Evolutionary conservation across 148 eudicot species (phyloP).

Genomic region (Polygonum aviculare): DNA sequence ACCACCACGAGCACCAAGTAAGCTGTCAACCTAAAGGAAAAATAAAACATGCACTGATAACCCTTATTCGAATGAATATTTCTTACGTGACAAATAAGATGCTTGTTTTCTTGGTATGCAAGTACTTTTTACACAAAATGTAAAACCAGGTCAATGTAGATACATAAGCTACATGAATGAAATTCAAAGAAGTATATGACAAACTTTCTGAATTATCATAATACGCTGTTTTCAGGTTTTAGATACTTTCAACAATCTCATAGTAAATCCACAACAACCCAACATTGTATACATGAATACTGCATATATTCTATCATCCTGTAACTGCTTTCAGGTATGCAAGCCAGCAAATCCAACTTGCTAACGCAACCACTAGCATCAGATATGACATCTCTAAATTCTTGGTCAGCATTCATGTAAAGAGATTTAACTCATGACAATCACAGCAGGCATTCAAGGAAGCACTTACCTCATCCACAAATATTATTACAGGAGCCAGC

Average conservation of each 20-base stretch:
- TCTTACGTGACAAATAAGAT: too few species aligned
- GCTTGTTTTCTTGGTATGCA: too few species aligned
- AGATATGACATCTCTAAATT: background rate
- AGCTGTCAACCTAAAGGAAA: conserved; percentile 74
- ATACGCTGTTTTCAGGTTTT: background rate
- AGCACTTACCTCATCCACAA: conserved; percentile 90
- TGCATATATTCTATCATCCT: background rate
- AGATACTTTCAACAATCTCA: background rate
- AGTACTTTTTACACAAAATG: too few species aligned
- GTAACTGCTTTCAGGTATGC: background rate
- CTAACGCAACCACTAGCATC: background rate
- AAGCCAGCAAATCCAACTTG: background rate
- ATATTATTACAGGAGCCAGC: conserved; percentile 92
- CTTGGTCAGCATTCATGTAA: background rate
- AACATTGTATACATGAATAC: background rate
- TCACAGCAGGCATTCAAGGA: background rate
- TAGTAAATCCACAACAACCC: background rate
- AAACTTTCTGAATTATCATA: background rate
- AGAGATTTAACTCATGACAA: background rate
- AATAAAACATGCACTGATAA: background rate
- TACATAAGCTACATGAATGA: background rate
- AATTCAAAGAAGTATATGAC: background rate
- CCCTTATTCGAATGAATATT: background rate
- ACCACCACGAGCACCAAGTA: conserved; percentile 99
- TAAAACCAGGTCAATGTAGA: background rate